These are phyloP conservation scores for Trichaptum fuscoviolaceum DNA, from an alignment of 768 basidiomycete species.

Conservation along the genomic window DNA sequence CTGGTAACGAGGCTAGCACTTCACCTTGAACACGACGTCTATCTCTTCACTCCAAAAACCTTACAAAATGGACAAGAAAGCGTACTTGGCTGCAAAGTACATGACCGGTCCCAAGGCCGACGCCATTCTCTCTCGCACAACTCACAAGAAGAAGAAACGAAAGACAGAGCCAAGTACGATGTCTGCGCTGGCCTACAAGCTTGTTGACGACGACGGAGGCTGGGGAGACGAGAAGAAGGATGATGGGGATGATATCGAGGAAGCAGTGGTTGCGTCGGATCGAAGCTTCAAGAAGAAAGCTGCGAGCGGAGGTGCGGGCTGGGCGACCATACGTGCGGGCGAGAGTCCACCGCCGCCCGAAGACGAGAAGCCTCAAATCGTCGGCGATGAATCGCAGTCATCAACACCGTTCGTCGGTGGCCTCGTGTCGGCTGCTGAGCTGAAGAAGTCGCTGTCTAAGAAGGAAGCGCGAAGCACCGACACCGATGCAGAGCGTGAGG, in stretches of 20 bases:
- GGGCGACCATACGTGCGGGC: constrained; percentile 64
- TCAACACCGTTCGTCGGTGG: constrained; percentile 60
- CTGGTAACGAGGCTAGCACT: too few relatives aligned
- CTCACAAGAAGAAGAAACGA: constrained; percentile 72
- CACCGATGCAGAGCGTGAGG: constrained; percentile 47
- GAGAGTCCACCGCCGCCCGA: constrained; percentile 44
- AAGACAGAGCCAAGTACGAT: constrained; percentile 38
- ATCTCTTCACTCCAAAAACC: too few relatives aligned
- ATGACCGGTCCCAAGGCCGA: constrained; percentile 97
- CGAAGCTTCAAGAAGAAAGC: constrained; percentile 72
- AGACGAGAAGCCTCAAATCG: constrained; percentile 65
- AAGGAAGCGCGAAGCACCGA: constrained; percentile 27
- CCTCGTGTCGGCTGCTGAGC: constrained; percentile 67
- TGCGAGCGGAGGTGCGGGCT: constrained; percentile 41
- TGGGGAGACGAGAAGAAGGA: constrained; percentile 61
- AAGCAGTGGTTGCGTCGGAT: constrained; percentile 69
- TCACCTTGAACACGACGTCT: too few relatives aligned
- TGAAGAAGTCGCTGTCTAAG: constrained; percentile 58
- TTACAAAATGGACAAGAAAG: constrained; percentile 42
- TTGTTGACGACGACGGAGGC: constrained; percentile 64
- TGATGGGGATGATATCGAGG: constrained; percentile 46
- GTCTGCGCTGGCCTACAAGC: constrained; percentile 17
- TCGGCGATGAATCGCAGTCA: constrained; percentile 40
- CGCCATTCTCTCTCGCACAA: constrained; percentile 73
- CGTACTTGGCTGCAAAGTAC: constrained; percentile 87